Evolutionary conservation across 2,329 filamentous ascomycete genomes (phyloP).

Genomic region (Epichloe sibirici): DNA sequence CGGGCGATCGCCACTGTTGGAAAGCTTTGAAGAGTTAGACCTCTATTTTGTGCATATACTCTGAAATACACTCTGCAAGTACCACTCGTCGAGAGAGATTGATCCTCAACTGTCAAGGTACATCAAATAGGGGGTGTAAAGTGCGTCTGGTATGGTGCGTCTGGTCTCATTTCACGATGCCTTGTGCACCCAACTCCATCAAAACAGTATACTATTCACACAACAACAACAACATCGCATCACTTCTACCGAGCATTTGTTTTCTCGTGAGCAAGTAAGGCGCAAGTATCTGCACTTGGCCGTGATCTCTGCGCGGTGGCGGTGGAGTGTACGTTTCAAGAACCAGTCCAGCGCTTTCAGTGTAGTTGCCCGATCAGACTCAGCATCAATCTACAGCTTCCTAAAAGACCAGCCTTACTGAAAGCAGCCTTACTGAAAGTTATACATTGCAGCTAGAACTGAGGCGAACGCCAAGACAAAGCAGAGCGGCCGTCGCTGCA

Average conservation of each 20-base stretch:
- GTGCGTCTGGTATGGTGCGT: not conserved
- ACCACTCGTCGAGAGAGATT: too few species aligned
- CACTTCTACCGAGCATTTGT: not conserved
- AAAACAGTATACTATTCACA: not conserved
- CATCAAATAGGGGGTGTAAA: too few species aligned
- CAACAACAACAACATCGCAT: too few species aligned
- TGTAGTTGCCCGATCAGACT: too few species aligned
- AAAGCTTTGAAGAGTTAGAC: too few species aligned
- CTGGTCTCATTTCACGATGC: not conserved
- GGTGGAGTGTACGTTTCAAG: not conserved
- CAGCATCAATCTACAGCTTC: not conserved
- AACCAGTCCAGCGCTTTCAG: not conserved
- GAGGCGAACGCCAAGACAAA: not conserved
- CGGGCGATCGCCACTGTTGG: too few species aligned
- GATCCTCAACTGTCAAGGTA: too few species aligned
- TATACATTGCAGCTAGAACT: not conserved
- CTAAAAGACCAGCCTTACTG: not conserved
- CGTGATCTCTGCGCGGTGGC: too few species aligned
- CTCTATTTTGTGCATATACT: too few species aligned
- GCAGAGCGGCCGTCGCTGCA: not conserved
- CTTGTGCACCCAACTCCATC: not conserved
- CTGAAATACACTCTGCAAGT: too few species aligned
- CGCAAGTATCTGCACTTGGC: not conserved
- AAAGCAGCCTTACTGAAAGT: not conserved
- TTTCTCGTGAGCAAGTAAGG: not conserved